Evolutionary conservation across 2,329 filamentous ascomycete genomes (phyloP).

Genomic region (Fusarium pilosicola): DNA sequence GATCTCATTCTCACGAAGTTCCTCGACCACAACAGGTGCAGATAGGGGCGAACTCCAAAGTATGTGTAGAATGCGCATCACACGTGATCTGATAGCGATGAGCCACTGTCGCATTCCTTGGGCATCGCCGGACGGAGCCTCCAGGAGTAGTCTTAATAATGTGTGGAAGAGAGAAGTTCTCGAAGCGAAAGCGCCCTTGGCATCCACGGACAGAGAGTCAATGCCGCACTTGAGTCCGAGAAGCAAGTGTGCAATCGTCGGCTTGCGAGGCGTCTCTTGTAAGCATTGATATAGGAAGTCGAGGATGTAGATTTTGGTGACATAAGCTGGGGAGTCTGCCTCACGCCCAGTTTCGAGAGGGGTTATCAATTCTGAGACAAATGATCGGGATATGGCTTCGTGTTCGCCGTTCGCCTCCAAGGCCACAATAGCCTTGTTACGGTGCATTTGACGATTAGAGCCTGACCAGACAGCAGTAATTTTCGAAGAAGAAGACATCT

Average conservation of each 20-base stretch:
- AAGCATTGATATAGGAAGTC: conserved; percentile 88
- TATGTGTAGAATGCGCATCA: conserved; percentile 78
- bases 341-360: conserved; percentile 79
- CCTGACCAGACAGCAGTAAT: conserved; percentile 76
- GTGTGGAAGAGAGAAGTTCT: conserved; percentile 85
- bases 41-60: conserved; percentile 89
- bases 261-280: conserved; percentile 76
- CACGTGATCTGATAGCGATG: conserved; percentile 73
- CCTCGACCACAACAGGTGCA: conserved; percentile 75
- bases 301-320: conserved; percentile 85
- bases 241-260: conserved; percentile 89
- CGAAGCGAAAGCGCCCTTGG: conserved; percentile 75
- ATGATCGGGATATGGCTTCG: conserved; percentile 79
- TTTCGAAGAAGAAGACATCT: conserved; percentile 84
- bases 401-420: conserved; percentile 84
- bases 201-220: conserved; percentile 73
- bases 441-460: conserved; percentile 69
- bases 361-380: conserved; percentile 74
- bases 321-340: conserved; percentile 75
- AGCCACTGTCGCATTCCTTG: conserved; percentile 74
- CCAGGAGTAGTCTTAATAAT: conserved; percentile 76
- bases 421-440: conserved; percentile 89
- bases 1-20: conserved; percentile 82
- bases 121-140: conserved; percentile 72
- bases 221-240: conserved; percentile 86